Evolutionary conservation across 2,329 filamentous ascomycete species (phyloP).

Genomic region (Ascochyta koolunga): DNA sequence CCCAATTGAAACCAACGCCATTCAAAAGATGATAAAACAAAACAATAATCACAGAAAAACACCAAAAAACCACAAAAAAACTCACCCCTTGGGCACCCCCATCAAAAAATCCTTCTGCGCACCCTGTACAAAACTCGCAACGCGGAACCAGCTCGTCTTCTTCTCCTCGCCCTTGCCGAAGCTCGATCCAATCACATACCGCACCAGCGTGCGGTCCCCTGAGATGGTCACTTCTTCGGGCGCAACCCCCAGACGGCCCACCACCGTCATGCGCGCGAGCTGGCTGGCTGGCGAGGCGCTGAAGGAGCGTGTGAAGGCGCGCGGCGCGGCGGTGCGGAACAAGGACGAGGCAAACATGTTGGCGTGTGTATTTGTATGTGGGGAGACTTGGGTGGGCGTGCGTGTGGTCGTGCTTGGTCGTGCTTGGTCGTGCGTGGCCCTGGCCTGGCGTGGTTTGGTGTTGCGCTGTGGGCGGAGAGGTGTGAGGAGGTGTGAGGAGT

Average conservation of each 20-base stretch:
- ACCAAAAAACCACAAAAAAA: not conserved
- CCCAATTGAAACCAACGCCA: not conserved
- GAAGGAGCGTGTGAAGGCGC: conserved; percentile 71
- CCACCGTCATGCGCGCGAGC: conserved; percentile 80
- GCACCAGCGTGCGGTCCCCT: conserved; percentile 77
- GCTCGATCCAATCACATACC: conserved; percentile 76
- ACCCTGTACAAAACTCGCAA: conserved; percentile 77
- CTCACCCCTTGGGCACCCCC: conserved; percentile 83
- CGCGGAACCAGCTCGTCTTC: conserved; percentile 83
- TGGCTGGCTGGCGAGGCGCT: conserved; percentile 68
- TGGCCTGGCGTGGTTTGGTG: conserved; percentile 15
- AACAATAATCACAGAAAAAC: not conserved
- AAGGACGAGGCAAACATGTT: conserved; percentile 38
- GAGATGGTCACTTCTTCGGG: conserved; percentile 78
- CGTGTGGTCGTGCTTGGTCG: conserved; percentile 39
- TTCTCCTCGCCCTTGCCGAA: conserved; percentile 71
- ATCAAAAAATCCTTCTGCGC: conserved; percentile 73
- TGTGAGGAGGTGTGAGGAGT: conserved; percentile 17
- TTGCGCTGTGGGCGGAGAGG: conserved; percentile 2
- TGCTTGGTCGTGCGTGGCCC: too few species aligned
- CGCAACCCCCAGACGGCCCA: conserved; percentile 80
- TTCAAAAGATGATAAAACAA: not conserved
- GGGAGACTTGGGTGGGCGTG: conserved; percentile 29
- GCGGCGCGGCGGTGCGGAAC: conserved; percentile 60
- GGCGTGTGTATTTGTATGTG: conserved; percentile 1